These are phyloP conservation scores for Ceriops zippeliana DNA, from an alignment of 345 rosid genomes.

Conservation along the genomic window DNA sequence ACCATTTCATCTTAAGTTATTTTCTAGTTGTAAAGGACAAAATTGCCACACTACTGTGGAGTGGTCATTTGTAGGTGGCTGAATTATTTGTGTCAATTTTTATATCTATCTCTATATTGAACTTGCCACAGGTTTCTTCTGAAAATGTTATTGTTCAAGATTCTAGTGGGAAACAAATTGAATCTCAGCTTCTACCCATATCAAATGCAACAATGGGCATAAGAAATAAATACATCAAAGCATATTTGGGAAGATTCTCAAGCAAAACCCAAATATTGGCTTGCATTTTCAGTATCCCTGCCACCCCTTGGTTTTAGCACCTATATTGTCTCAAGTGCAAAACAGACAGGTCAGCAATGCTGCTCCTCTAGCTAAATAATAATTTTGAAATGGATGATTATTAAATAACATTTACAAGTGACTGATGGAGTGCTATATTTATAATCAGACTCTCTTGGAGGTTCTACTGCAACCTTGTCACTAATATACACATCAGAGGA, in stretches of 20 bases:
- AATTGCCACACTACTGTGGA: no score
- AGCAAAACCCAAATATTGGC: conserved; percentile 56
- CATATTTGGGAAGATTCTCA: conserved; percentile 64
- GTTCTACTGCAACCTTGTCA: conserved; percentile 44
- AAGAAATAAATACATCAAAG: conserved; percentile 58
- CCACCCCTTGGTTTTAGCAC: conserved; percentile 94
- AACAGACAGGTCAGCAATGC: conserved; percentile 52
- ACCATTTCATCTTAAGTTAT: background rate
- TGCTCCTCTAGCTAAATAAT: conserved; percentile 4
- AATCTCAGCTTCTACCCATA: conserved; percentile 75
- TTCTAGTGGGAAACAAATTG: conserved; percentile 62
- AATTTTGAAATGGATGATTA: conserved; percentile 7
- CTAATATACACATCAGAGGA: conserved; percentile 40
- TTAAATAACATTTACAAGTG: background rate
- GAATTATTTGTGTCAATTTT: conserved; percentile 2
- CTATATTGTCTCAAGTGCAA: conserved; percentile 55
- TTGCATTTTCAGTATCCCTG: conserved; percentile 79
- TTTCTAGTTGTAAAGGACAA: background rate
- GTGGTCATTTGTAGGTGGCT: background rate
- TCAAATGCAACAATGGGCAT: conserved; percentile 47
- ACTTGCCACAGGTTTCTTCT: conserved; percentile 50
- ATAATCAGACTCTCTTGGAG: conserved; percentile 29
- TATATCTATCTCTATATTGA: background rate
- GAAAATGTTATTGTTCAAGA: conserved; percentile 57
- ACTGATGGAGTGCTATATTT: conserved; percentile 16